Evolutionary conservation across 768 basidiomycete species (phyloP).

Genomic region (Sutorius australiensis): DNA sequence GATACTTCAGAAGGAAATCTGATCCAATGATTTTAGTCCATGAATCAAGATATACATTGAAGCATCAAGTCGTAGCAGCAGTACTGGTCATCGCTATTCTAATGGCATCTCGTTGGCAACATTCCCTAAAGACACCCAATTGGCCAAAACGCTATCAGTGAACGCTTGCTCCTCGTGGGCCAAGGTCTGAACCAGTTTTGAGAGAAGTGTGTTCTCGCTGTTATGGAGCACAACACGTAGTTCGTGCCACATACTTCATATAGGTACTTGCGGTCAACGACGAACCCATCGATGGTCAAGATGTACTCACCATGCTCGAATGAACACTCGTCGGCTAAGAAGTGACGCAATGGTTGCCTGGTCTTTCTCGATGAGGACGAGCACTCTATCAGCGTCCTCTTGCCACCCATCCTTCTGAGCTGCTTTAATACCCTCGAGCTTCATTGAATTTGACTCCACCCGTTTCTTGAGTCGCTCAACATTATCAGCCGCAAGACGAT

Average conservation of each 20-base stretch:
- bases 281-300: background rate
- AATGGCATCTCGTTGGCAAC: constrained; percentile 80
- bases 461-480: constrained; percentile 87
- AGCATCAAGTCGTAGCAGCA: background rate
- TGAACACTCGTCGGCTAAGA: constrained; percentile 78
- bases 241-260: constrained; percentile 87
- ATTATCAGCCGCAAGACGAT: constrained; percentile 84
- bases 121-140: constrained; percentile 73
- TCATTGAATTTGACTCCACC: constrained; percentile 69
- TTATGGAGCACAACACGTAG: constrained; percentile 91
- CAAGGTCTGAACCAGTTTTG: constrained; percentile 68
- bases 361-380: constrained; percentile 76
- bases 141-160: constrained; percentile 54
- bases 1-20: background rate
- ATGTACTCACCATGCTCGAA: constrained; percentile 70
- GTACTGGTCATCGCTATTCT: constrained; percentile 46
- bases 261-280: constrained; percentile 6
- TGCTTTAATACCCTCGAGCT: constrained; percentile 69
- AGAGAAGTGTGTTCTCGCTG: constrained; percentile 78
- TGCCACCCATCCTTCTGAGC: constrained; percentile 81
- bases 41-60: constrained; percentile 16
- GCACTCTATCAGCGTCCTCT: constrained; percentile 75
- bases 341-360: constrained; percentile 74
- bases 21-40: background rate
- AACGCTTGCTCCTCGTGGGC: constrained; percentile 72